These are phyloP conservation scores for Hypoxylon perforatum DNA, from an alignment of 495 filamentous ascomycete genomes.

Conservation along the genomic window DNA sequence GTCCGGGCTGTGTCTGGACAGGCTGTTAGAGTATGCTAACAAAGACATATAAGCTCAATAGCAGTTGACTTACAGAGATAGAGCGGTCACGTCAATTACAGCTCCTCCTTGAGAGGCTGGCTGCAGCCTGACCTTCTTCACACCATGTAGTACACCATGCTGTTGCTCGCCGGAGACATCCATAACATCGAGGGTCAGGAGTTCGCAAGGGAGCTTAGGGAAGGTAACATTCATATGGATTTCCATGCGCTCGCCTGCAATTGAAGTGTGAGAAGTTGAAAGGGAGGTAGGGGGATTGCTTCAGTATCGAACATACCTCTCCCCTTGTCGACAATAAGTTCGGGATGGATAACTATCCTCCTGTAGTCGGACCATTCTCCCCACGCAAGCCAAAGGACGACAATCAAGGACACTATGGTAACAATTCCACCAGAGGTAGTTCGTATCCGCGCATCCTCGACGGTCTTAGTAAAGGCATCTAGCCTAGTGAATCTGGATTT, in stretches of 20 bases:
- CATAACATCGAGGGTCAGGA: slow-evolving; percentile 97
- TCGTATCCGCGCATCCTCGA: slow-evolving; percentile 95
- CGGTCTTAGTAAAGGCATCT: slow-evolving; percentile 98
- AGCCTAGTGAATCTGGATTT: slow-evolving; percentile 93
- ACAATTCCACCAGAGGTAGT: slow-evolving; percentile 98
- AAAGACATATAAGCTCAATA: background rate
- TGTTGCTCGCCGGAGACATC: slow-evolving; percentile 98
- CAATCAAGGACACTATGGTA: slow-evolving; percentile 86
- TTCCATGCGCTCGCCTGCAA: slow-evolving; percentile 91
- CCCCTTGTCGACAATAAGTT: slow-evolving; percentile 95
- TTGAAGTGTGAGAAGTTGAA: slow-evolving; percentile 21
- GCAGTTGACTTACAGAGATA: slow-evolving; percentile 72
- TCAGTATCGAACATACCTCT: slow-evolving; percentile 71
- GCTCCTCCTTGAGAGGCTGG: slow-evolving; percentile 77
- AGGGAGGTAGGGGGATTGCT: slow-evolving; percentile 23
- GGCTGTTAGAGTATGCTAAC: slow-evolving; percentile 11
- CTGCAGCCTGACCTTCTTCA: slow-evolving; percentile 85
- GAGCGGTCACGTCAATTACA: slow-evolving; percentile 77
- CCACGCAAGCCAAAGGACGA: slow-evolving; percentile 89
- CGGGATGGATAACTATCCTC: slow-evolving; percentile 84
- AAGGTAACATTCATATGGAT: slow-evolving; percentile 99
- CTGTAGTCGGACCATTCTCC: slow-evolving; percentile 97
- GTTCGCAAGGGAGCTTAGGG: slow-evolving; percentile 91
- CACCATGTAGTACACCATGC: slow-evolving; percentile 88
- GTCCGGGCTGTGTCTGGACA: slow-evolving; percentile 64